Evolutionary conservation across 352 stramenopile species (phyloP).

Genomic region (Phytophthora pseudosyringae): DNA sequence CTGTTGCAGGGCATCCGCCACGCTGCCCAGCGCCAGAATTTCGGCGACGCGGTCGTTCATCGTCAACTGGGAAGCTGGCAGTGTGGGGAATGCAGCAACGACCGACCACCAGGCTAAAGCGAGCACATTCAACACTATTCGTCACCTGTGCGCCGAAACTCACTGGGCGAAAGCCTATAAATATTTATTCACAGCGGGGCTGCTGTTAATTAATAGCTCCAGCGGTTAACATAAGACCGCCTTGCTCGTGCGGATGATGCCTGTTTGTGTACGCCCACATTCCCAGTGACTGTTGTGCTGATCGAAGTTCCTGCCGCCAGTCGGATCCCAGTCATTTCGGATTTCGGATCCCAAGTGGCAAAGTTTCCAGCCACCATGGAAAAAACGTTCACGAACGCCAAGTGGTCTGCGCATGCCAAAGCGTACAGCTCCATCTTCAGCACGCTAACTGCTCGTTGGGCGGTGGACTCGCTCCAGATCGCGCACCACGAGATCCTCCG

Average conservation of each 20-base stretch:
- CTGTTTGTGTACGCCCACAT: neutral
- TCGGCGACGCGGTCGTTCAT: slow-evolving; percentile 61
- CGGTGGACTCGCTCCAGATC: slow-evolving; percentile 34
- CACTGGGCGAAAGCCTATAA: slow-evolving; percentile 8
- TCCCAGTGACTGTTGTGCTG: no score
- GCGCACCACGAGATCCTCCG: slow-evolving; percentile 33
- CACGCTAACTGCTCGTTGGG: slow-evolving; percentile 29
- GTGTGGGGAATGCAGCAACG: slow-evolving; percentile 4
- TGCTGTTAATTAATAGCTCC: no score
- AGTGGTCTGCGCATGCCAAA: slow-evolving; percentile 41
- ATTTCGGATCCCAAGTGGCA: neutral
- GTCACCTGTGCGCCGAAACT: slow-evolving; percentile 9
- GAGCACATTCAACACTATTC: slow-evolving; percentile 13
- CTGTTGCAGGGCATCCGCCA: slow-evolving; percentile 51
- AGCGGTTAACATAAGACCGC: no score
- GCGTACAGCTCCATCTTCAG: slow-evolving; percentile 35
- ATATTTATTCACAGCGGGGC: slow-evolving; percentile 4
- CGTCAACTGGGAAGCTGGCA: neutral
- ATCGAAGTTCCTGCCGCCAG: no score
- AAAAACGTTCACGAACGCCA: slow-evolving; percentile 38
- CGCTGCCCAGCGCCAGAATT: slow-evolving; percentile 50
- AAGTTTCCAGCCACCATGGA: slow-evolving; percentile 22
- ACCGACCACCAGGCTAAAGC: slow-evolving; percentile 10
- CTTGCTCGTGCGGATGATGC: no score
- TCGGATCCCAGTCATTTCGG: neutral